These are phyloP conservation scores for Syncephalis plumigaleata DNA, from an alignment of 371 early-diverging fungal species.

Conservation along the genomic window DNA sequence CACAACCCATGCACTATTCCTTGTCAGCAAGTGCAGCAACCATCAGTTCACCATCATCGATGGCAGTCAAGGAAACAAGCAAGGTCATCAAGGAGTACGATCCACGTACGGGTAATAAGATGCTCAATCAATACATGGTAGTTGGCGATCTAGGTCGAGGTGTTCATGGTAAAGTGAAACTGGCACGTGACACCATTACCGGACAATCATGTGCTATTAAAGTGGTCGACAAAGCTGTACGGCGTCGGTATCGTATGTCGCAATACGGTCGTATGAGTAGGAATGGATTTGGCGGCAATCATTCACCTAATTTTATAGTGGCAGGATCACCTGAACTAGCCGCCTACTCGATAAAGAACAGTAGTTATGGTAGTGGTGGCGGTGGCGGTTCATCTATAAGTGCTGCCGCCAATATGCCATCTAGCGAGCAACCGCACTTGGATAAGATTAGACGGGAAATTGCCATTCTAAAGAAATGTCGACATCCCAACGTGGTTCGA, in stretches of 20 bases:
- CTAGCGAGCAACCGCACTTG: slow-evolving; percentile 38
- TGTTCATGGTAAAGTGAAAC: slow-evolving; percentile 90
- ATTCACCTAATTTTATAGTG: not conserved
- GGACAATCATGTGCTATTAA: slow-evolving; percentile 50
- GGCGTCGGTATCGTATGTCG: not conserved
- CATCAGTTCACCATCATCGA: not conserved
- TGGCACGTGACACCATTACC: slow-evolving; percentile 59
- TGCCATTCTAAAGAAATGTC: slow-evolving; percentile 86
- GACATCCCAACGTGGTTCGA: slow-evolving; percentile 82
- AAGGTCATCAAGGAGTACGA: slow-evolving; percentile 66
- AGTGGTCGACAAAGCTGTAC: not conserved
- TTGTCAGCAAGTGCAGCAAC: not conserved
- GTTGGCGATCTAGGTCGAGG: slow-evolving; percentile 86
- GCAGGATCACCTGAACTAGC: not conserved
- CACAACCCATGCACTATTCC: too few species aligned
- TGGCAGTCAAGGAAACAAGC: slow-evolving; percentile 46
- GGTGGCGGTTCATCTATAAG: slow-evolving; percentile 8
- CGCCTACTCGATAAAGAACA: slow-evolving; percentile 60
- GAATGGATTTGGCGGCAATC: not conserved
- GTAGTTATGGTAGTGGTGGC: slow-evolving; percentile 44
- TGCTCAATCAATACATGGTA: slow-evolving; percentile 87
- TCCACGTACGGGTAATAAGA: slow-evolving; percentile 69
- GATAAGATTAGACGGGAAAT: slow-evolving; percentile 87
- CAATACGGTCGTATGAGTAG: not conserved
- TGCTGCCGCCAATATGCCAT: slow-evolving; percentile 2